These are phyloP conservation scores for Saccharomyces mikatae DNA, from an alignment of 805 yeast species.

Conservation along the genomic window DNA sequence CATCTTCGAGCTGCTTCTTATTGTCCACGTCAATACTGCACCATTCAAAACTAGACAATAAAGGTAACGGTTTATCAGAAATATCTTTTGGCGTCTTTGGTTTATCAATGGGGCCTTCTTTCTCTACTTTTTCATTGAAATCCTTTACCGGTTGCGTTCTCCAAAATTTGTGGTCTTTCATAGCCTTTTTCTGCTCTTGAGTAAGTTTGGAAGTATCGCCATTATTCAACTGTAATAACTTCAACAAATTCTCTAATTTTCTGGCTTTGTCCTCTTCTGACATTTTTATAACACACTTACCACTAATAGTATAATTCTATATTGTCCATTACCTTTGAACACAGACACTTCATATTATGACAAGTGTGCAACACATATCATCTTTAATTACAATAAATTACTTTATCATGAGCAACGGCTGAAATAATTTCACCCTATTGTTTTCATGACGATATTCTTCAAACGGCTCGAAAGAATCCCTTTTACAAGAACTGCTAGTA, in stretches of 20 bases:
- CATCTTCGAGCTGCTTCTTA: conserved; percentile 57
- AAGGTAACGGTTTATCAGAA: conserved; percentile 58
- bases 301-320: background rate
- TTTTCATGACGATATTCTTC: background rate
- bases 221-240: conserved; percentile 26
- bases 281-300: conserved; percentile 5
- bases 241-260: conserved; percentile 44
- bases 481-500: background rate
- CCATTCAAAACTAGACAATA: conserved; percentile 86
- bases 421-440: background rate
- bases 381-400: background rate
- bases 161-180: conserved; percentile 94
- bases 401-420: background rate
- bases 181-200: conserved; percentile 56
- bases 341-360: background rate
- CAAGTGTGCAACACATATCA: background rate
- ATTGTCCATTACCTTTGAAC: background rate
- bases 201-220: conserved; percentile 41
- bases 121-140: conserved; percentile 55
- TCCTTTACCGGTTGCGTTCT: conserved; percentile 90
- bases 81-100: conserved; percentile 64
- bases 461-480: background rate
- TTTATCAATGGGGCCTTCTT: conserved; percentile 77
- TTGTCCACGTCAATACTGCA: conserved; percentile 58
- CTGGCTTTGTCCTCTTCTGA: conserved; percentile 16